phyloP scores from a whole-genome alignment of 768 basidiomycete species.

The Kwoniella europaea region DNA sequence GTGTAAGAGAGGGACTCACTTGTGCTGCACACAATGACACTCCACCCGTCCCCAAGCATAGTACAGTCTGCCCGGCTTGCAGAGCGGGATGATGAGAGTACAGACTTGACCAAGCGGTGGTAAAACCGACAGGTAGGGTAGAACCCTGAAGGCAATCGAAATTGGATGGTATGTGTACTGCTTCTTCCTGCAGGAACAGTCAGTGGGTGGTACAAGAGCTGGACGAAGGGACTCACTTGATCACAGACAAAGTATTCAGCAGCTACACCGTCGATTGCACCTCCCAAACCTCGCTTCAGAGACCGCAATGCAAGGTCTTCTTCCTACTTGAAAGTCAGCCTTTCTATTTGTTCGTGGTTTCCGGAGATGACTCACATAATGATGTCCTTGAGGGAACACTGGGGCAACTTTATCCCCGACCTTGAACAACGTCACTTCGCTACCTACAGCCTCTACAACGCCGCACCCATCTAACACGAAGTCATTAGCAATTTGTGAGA shows the following conservation, averaged over 20 bases:
- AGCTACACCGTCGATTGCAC: slow-evolving; percentile 50
- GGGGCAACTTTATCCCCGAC: slow-evolving; percentile 47
- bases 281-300: slow-evolving; percentile 45
- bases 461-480: slow-evolving; percentile 40
- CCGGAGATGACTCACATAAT: slow-evolving; percentile 32
- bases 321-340: slow-evolving; percentile 30
- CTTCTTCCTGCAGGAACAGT: slow-evolving; percentile 34
- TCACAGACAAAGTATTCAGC: slow-evolving; percentile 51
- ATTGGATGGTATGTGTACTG: slow-evolving; percentile 67
- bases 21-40: slow-evolving; percentile 62
- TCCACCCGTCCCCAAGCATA: slow-evolving; percentile 53
- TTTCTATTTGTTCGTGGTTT: background rate
- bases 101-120: slow-evolving; percentile 71
- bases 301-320: slow-evolving; percentile 44
- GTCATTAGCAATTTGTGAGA: background rate
- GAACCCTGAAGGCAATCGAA: slow-evolving; percentile 70
- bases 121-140: slow-evolving; percentile 68
- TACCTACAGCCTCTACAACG: slow-evolving; percentile 44
- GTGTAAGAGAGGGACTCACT: slow-evolving; percentile 20
- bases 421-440: slow-evolving; percentile 45
- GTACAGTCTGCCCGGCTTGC: slow-evolving; percentile 67
- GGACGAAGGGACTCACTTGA: slow-evolving; percentile 10
- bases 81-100: slow-evolving; percentile 56
- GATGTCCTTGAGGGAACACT: slow-evolving; percentile 46
- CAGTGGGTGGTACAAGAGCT: no score